Evolutionary conservation across 768 basidiomycete species (phyloP), one percentile per base, ranked within the genome.

Genomic region (Phanerochaete sordida): DNA sequence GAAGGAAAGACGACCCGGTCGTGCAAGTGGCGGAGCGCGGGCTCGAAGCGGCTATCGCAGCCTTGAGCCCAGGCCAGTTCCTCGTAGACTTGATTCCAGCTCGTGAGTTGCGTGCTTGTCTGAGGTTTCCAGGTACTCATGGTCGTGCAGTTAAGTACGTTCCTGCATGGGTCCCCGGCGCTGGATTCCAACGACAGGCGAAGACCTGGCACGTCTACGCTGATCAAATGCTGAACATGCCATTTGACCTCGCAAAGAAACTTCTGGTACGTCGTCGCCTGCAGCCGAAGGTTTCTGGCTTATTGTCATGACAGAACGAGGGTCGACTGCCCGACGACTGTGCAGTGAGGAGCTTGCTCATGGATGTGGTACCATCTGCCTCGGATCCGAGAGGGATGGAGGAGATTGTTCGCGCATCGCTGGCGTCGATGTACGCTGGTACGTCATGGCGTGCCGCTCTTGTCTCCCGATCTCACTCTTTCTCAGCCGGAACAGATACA

Each of bases 1-100:
- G 68, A 50, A 60, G 64, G 2, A 62, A 66, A 1, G 48, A 67
- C 23, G 78, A 79, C 62, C 73, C 72, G 0, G 69, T 73, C 24
- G 64, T 76, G 13, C 46, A 68, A 21, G 52, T 67, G 27, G 70
- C 70, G 8, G 65, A 75, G 35, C 58, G 60, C 21, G 70, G 66
- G 2, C 63, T 70, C 33, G 33, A 56, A 0, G 59, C 59, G 12
- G 49, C 75, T 5, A 28, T 66, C 11, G 37, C 7, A 13, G 19
- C 26, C 16, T 7, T 43, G 27, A 30, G 24, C 19, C 55, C 55
- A 7, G 55, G 55, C 11, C 12, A 35, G n/a, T 45, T n/a, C 44
- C 23, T 56, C 39, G 55, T 56, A 4, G 55, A 56, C 16, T 8
- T 45, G 2, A 16, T 56, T 13, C 43, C 55, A n/a, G n/a, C 26